Evolutionary conservation across 2,329 filamentous ascomycete genomes (phyloP).

Genomic region (Pyrenochaeta sp.): DNA sequence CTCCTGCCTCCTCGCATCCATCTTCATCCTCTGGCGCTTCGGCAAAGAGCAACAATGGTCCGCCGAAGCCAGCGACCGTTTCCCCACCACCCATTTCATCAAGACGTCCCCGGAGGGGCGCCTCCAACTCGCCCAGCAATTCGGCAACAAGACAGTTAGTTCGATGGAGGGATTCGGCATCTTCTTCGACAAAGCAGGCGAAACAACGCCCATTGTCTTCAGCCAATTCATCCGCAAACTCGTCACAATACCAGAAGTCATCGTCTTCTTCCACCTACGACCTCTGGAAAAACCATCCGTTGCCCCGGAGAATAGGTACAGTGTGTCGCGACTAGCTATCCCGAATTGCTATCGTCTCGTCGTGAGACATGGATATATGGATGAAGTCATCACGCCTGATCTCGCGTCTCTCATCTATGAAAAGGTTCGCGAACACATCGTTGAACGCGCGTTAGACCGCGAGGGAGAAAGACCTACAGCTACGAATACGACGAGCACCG

Average conservation of each 20-base stretch:
- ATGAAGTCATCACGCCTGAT: constrained; percentile 72
- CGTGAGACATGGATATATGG: constrained; percentile 76
- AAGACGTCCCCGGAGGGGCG: constrained; percentile 42
- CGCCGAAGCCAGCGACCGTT: constrained; percentile 69
- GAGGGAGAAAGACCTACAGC: constrained; percentile 30
- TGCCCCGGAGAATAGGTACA: constrained; percentile 56
- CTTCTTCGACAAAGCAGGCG: constrained; percentile 80
- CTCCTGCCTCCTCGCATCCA: constrained; percentile 65
- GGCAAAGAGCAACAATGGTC: constrained; percentile 81
- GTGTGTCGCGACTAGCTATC: constrained; percentile 57
- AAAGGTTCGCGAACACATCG: constrained; percentile 59
- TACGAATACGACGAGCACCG: constrained; percentile 1
- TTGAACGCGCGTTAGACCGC: constrained; percentile 37
- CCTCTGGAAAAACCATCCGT: constrained; percentile 64
- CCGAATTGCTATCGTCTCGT: constrained; percentile 74
- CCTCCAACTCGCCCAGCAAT: constrained; percentile 51
- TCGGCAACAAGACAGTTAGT: constrained; percentile 41
- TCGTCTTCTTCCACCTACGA: constrained; percentile 78
- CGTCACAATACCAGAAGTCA: constrained; percentile 70
- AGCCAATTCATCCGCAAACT: constrained; percentile 78
- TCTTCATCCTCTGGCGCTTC: constrained; percentile 80
- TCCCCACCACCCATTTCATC: constrained; percentile 57
- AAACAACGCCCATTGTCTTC: constrained; percentile 71
- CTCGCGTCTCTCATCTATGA: constrained; percentile 65
- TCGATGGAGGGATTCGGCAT: constrained; percentile 69